Conservation (phyloP, 1,139 yeast genomes). For the Eremothecium cymbalariae region DNA sequence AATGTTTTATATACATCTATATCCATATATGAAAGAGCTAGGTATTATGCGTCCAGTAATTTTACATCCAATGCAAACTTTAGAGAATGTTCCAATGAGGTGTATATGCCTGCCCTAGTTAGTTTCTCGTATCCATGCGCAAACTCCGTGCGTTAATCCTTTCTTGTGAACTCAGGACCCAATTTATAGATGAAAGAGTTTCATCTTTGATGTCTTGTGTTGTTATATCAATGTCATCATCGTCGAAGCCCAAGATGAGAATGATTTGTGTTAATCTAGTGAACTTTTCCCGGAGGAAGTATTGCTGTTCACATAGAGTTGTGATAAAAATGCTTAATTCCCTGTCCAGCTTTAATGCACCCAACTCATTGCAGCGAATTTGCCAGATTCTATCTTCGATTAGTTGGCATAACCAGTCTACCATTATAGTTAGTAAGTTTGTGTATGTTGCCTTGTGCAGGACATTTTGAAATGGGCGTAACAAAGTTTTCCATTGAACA, state of each 20-base stretch:
- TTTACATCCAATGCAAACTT: too few relatives aligned
- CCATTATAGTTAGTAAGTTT: slow-evolving; percentile 44
- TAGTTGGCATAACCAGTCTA: slow-evolving; percentile 43
- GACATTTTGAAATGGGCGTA: slow-evolving; percentile 57
- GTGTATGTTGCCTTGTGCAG: slow-evolving; percentile 45
- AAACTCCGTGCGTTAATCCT: slow-evolving; percentile 49
- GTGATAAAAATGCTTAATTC: slow-evolving; percentile 70
- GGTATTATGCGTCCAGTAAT: too few relatives aligned
- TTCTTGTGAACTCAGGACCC: slow-evolving; percentile 78
- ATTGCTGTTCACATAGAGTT: slow-evolving; percentile 54
- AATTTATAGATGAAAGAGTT: slow-evolving; percentile 48
- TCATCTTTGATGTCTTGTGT: slow-evolving; percentile 29
- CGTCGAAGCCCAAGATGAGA: slow-evolving; percentile 74
- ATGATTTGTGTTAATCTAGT: slow-evolving; percentile 77
- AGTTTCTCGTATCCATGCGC: slow-evolving; percentile 37
- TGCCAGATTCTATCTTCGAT: slow-evolving; percentile 63
- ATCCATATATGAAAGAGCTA: too few relatives aligned
- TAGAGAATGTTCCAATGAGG: too few relatives aligned
- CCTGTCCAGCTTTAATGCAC: slow-evolving; percentile 75
- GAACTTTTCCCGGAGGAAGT: slow-evolving; percentile 69
- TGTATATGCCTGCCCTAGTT: too few relatives aligned
- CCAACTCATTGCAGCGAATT: slow-evolving; percentile 69
- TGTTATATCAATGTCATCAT: slow-evolving; percentile 53
- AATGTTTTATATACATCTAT: too few relatives aligned
- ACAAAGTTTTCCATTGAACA: slow-evolving; percentile 53